These are phyloP conservation scores for Pulveroboletus sp. DNA, from an alignment of 768 basidiomycete genomes.

Conservation along the genomic window DNA sequence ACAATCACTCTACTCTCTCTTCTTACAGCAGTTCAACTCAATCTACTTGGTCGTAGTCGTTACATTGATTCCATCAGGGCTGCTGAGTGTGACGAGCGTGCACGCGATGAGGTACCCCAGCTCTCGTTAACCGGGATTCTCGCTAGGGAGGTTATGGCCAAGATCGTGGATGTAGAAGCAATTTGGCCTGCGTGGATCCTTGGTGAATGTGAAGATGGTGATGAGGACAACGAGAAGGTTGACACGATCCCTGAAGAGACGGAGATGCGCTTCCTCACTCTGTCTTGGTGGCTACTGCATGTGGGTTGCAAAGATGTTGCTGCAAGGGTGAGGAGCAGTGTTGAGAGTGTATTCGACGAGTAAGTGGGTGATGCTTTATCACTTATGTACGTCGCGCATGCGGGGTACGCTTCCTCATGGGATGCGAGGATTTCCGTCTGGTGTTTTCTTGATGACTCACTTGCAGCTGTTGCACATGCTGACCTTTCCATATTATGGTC, in stretches of 20 bases:
- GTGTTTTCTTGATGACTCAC: not conserved
- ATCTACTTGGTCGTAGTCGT: constrained; percentile 73
- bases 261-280: constrained; percentile 75
- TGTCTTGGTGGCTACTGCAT: constrained; percentile 91
- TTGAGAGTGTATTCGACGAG: constrained; percentile 83
- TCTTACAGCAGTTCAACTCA: constrained; percentile 84
- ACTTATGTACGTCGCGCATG: not conserved
- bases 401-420: not conserved
- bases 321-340: constrained; percentile 64
- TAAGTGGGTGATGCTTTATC: constrained; percentile 35
- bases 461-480: not conserved
- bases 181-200: constrained; percentile 22
- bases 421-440: not conserved
- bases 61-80: constrained; percentile 69
- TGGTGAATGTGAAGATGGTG: constrained; percentile 24
- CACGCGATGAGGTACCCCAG: constrained; percentile 36
- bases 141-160: constrained; percentile 22
- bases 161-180: constrained; percentile 23
- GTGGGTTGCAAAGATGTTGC: constrained; percentile 88
- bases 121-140: constrained; percentile 24
- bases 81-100: constrained; percentile 55
- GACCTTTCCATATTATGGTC: constrained; percentile 3
- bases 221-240: constrained; percentile 25
- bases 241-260: constrained; percentile 56
- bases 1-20: constrained; percentile 80